These are phyloP conservation scores for Syncephalis plumigaleata DNA, from an alignment of 371 early-diverging fungal genomes.

Conservation along the genomic window DNA sequence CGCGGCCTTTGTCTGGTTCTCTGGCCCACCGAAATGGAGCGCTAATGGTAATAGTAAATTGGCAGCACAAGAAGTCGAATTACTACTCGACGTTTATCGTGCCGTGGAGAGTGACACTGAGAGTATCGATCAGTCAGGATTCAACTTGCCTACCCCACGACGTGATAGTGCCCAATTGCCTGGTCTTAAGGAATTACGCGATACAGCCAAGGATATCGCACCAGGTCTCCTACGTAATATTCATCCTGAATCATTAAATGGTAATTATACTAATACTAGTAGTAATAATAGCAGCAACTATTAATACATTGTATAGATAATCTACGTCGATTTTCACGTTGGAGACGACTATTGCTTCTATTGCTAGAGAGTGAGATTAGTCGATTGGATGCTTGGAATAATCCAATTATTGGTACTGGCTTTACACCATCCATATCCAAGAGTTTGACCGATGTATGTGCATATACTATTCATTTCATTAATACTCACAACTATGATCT, in stretches of 20 bases:
- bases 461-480: neutral
- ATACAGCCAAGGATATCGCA: too few relatives aligned
- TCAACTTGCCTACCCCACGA: constrained; percentile 26
- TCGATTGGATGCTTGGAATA: constrained; percentile 64
- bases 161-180: constrained; percentile 4
- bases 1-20: constrained; percentile 60
- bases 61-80: constrained; percentile 39
- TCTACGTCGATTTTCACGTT: constrained; percentile 8
- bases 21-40: constrained; percentile 43
- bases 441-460: too few relatives aligned
- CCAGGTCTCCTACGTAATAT: too few relatives aligned
- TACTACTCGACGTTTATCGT: constrained; percentile 45
- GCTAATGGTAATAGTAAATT: constrained; percentile 48
- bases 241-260: too few relatives aligned
- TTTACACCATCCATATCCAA: too few relatives aligned
- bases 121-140: constrained; percentile 3
- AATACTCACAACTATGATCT: neutral
- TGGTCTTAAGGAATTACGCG: too few relatives aligned
- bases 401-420: constrained; percentile 27
- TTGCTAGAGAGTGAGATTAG: constrained; percentile 78
- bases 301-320: too few relatives aligned
- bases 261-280: too few relatives aligned
- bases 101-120: constrained; percentile 45
- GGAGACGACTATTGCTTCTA: constrained; percentile 43
- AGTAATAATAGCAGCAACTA: too few relatives aligned